Evolutionary conservation across 2,329 filamentous ascomycete genomes (phyloP), one percentile per base, ranked within the genome.

Genomic region (Xylaria sp.): DNA sequence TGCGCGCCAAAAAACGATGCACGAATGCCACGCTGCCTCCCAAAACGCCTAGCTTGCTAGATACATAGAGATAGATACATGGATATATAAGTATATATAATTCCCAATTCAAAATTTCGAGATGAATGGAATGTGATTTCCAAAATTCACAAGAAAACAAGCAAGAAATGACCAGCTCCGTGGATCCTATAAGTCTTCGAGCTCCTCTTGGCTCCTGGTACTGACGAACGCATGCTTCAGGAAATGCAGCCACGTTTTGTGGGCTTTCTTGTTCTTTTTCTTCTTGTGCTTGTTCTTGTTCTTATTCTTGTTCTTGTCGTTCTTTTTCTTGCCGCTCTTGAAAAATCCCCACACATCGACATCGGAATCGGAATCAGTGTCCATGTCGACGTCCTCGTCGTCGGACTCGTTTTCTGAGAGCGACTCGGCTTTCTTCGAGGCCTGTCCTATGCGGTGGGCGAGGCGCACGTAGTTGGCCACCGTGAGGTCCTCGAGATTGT

Each of bases 401-500:
- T 62, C 70, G 55, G 53, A 66, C 5, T 71, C 73, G 17, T 33
- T 17, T n/a, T 57, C 63, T 2, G 27, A 7, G 5, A 22, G 6
- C 1, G 58, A 72, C 50, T 72, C 73, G 11, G 72, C 72, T 56
- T 76, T 73, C n/a, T 70, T 61, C 20, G 78, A 77, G 2, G 79
- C 76, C 71, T 87, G 81, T 1, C 91, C 92, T 74, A 98, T 96
- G 61, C 90, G 85, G 69, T 90, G 87, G 11, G 96, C 96, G 54
- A 98, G 84, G 67, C 92, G 86, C 50, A 98, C 82, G 76, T 92
- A 92, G 76, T 89, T 96, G 69, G 87, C 85, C 59, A 97, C 92
- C 0, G 95, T 98, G 77, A 99, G 81, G 79, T 98, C 95, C 49
- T 87, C 84, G 73, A 97, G 79, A 67, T 87, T 86, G 77, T 94